Evolutionary conservation across 2,329 filamentous ascomycete species (phyloP).

Genomic region (Penicillium sp.): DNA sequence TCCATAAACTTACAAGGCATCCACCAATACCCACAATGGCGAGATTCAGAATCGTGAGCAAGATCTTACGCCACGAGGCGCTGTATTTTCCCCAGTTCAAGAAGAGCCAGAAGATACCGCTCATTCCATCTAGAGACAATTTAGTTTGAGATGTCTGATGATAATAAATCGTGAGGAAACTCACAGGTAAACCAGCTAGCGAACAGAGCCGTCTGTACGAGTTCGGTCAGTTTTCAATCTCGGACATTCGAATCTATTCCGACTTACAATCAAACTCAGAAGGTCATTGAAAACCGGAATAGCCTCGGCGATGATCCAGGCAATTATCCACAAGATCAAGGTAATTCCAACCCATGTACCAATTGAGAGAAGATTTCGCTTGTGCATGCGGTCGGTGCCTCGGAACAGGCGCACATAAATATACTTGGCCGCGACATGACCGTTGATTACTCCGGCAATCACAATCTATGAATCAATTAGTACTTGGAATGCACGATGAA

Average conservation of each 20-base stretch:
- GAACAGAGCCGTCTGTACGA: constrained; percentile 47
- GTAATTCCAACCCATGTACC: constrained; percentile 57
- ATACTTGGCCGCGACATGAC: constrained; percentile 60
- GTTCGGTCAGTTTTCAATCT: neutral
- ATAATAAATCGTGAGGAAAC: neutral
- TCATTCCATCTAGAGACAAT: constrained; percentile 31
- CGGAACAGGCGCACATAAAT: constrained; percentile 59
- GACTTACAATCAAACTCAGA: constrained; percentile 50
- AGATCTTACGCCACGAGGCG: constrained; percentile 41
- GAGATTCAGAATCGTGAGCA: constrained; percentile 43
- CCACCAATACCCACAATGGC: constrained; percentile 36
- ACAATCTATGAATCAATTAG: constrained; percentile 45
- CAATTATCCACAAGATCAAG: constrained; percentile 52
- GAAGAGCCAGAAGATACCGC: constrained; percentile 45
- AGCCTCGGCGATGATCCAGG: constrained; percentile 62
- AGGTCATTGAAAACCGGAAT: constrained; percentile 64
- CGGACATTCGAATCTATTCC: too few relatives aligned
- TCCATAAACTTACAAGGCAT: constrained; percentile 19
- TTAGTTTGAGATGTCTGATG: neutral
- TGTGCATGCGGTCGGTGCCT: constrained; percentile 50
- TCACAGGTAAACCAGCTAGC: constrained; percentile 57
- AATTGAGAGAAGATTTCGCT: constrained; percentile 47
- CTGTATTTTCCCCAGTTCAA: constrained; percentile 44
- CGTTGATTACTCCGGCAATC: constrained; percentile 64
- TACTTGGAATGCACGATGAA: neutral